Percentiles rank a stretch among this genome's conserved stretches.
These are phyloP conservation scores for Leishmania guyanensis DNA, from an alignment of 208 protist genomes.

Conservation along the genomic window DNA sequence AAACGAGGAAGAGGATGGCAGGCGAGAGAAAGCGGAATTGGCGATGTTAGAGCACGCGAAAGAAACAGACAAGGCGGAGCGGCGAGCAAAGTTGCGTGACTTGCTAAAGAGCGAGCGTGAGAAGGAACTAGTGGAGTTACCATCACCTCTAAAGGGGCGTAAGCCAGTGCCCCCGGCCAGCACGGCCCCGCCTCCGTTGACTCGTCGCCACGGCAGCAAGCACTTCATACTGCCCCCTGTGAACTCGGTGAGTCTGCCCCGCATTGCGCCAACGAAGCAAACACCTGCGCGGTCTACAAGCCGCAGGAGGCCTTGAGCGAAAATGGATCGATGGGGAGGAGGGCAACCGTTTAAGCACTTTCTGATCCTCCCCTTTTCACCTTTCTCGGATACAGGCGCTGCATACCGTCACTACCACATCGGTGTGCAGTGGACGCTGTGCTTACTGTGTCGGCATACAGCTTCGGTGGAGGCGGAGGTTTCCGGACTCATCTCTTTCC, in stretches of 20 bases:
- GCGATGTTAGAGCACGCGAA: slow-evolving; percentile 84
- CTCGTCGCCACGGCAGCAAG: slow-evolving; percentile 3
- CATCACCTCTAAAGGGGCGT: slow-evolving; percentile 19
- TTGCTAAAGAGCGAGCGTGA: slow-evolving; percentile 84
- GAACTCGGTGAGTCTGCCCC: slow-evolving; percentile 2
- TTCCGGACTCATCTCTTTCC: not conserved
- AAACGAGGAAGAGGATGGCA: slow-evolving; percentile 58
- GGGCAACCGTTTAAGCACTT: not conserved
- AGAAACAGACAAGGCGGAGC: slow-evolving; percentile 87
- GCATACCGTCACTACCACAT: not conserved
- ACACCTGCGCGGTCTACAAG: not conserved
- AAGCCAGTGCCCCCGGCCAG: slow-evolving; percentile 2
- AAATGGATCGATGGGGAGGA: not conserved
- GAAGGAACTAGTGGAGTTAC: slow-evolving; percentile 59
- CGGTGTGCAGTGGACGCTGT: not conserved
- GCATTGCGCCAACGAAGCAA: slow-evolving; percentile 4
- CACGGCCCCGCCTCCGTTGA: not conserved
- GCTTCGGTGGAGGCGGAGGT: not conserved
- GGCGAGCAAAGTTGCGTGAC: slow-evolving; percentile 85
- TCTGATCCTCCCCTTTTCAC: not conserved
- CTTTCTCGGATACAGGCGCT: not conserved
- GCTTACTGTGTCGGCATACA: not conserved
- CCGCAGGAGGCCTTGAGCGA: slow-evolving; percentile 1
- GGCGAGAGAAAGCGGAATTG: slow-evolving; percentile 71
- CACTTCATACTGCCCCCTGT: not conserved